Percentiles rank a stretch among this genome's conserved stretches.
Evolutionary conservation across 495 filamentous ascomycete genomes (phyloP).

Genomic region (Talaromyces proteolyticus): DNA sequence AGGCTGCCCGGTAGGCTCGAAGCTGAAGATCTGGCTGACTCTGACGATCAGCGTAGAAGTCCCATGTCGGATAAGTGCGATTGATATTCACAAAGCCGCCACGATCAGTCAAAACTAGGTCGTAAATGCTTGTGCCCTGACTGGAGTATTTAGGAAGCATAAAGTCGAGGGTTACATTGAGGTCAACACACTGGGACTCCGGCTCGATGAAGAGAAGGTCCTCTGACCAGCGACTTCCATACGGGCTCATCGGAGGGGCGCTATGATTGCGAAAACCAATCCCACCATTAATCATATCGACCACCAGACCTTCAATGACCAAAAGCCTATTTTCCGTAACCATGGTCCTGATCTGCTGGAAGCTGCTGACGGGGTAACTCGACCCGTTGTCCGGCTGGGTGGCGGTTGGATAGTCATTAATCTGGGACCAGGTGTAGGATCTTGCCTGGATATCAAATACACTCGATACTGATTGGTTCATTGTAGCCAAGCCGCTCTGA

Average conservation of each 20-base stretch:
- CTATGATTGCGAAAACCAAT: slow-evolving; percentile 44
- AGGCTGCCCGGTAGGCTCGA: slow-evolving; percentile 33
- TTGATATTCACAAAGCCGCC: slow-evolving; percentile 35
- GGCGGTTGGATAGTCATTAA: background rate
- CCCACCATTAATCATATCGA: slow-evolving; percentile 31
- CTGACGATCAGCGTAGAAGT: slow-evolving; percentile 16
- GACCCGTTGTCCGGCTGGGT: background rate
- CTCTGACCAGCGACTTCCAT: slow-evolving; percentile 31
- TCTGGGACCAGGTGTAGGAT: slow-evolving; percentile 11
- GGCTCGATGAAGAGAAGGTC: slow-evolving; percentile 42
- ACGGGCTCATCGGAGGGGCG: slow-evolving; percentile 14
- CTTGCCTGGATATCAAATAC: slow-evolving; percentile 36
- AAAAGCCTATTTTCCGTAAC: slow-evolving; percentile 21
- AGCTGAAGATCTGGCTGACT: slow-evolving; percentile 18
- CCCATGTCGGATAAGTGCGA: slow-evolving; percentile 10
- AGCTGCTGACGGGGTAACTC: slow-evolving; percentile 8
- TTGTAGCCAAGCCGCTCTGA: slow-evolving; percentile 16
- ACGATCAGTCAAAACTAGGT: slow-evolving; percentile 26
- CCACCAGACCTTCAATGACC: slow-evolving; percentile 35
- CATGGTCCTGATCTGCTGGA: slow-evolving; percentile 17
- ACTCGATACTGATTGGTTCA: slow-evolving; percentile 24
- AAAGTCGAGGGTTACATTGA: slow-evolving; percentile 37
- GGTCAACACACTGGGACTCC: slow-evolving; percentile 32
- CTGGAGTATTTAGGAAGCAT: background rate
- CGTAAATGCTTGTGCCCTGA: background rate